Conservation (phyloP, 306 rosid species). For the Cucurbita pepo region DNA sequence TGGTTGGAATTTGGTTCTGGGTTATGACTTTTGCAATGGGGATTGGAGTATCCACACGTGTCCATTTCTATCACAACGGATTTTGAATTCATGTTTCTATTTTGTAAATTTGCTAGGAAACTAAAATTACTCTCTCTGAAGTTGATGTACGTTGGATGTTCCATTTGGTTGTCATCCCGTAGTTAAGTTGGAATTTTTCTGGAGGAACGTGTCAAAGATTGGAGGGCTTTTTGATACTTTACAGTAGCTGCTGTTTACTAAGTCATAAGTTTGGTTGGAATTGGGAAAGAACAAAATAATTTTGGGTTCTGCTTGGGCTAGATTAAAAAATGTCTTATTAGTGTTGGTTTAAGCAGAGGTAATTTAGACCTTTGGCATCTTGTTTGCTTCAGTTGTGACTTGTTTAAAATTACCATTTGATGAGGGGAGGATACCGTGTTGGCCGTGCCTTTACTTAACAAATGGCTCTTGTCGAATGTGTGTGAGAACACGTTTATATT, state of each 20-base stretch:
- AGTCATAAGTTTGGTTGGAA: background rate
- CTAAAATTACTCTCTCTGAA: background rate
- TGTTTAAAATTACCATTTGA: background rate
- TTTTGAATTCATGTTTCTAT: background rate
- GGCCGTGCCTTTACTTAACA: background rate
- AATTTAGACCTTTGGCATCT: background rate
- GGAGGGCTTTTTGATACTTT: background rate
- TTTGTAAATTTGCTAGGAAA: background rate
- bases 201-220: no score
- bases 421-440: background rate
- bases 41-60: background rate
- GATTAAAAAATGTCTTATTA: background rate
- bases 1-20: background rate
- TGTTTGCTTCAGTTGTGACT: background rate
- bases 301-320: background rate
- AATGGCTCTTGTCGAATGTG: background rate
- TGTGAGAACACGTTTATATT: background rate
- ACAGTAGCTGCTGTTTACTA: background rate
- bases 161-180: background rate
- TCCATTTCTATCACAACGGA: background rate
- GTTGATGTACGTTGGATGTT: background rate
- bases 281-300: no score
- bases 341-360: background rate
- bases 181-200: background rate
- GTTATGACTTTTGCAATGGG: background rate